Conservation (phyloP, 2,329 filamentous ascomycete species). For the Fusarium vanettenii region DNA sequence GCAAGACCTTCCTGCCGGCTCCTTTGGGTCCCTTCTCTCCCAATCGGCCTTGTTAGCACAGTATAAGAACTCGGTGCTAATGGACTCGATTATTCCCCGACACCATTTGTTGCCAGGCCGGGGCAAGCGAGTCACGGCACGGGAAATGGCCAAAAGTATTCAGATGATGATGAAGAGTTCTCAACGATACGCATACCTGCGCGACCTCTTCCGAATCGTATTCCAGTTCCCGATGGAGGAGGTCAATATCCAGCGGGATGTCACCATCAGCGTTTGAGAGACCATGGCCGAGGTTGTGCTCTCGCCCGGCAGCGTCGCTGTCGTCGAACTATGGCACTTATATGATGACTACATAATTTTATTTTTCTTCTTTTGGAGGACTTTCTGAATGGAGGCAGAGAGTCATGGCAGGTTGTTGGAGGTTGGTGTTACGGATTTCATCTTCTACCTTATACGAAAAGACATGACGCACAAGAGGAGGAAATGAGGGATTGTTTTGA, state of each 20-base stretch:
- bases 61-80: conserved; percentile 83
- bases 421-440: conserved; percentile 9
- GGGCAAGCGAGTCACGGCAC: conserved; percentile 71
- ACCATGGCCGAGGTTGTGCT: neutral
- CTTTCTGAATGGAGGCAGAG: conserved; percentile 20
- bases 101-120: conserved; percentile 57
- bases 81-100: conserved; percentile 70
- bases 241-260: conserved; percentile 72
- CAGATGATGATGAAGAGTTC: conserved; percentile 77
- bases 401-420: conserved; percentile 14
- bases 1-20: conserved; percentile 77
- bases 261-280: conserved; percentile 65
- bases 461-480: conserved; percentile 21
- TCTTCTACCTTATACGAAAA: conserved; percentile 18
- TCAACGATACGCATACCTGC: conserved; percentile 79
- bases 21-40: conserved; percentile 79
- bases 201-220: conserved; percentile 84
- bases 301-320: neutral
- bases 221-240: conserved; percentile 89
- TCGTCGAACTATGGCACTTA: neutral
- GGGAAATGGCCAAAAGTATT: conserved; percentile 85
- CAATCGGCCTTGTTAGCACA: conserved; percentile 79
- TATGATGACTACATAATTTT: conserved; percentile 27
- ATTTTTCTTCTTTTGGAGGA: conserved; percentile 10
- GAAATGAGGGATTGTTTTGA: conserved; percentile 17